Conservation (phyloP, 139 green algal genomes). For the Ulvella scutata region DNA sequence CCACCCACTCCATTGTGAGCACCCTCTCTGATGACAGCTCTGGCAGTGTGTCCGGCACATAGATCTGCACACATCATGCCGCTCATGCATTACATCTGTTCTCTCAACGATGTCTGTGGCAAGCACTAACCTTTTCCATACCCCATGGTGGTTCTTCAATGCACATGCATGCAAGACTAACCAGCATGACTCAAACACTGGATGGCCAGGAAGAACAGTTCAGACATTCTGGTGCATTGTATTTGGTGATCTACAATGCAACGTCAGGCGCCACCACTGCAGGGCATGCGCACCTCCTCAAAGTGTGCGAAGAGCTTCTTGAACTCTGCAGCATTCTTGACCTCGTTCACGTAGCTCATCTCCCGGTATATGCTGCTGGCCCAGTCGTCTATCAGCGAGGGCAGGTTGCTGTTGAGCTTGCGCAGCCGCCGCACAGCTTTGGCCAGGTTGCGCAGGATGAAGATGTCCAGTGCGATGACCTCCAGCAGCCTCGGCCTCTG, state of each 20-base stretch:
- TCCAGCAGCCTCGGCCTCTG: slow-evolving; percentile 65
- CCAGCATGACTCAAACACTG: no score
- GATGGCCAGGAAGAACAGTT: no score
- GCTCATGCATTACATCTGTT: no score
- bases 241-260: no score
- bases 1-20: slow-evolving; percentile 85
- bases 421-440: slow-evolving; percentile 8
- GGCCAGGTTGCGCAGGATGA: slow-evolving; percentile 49
- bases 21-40: slow-evolving; percentile 35
- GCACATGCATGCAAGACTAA: no score
- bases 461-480: slow-evolving; percentile 64
- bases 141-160: no score
- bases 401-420: slow-evolving; percentile 71
- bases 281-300: not conserved
- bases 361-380: slow-evolving; percentile 48
- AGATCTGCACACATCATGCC: no score
- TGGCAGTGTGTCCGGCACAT: slow-evolving; percentile 30
- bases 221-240: no score
- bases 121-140: no score
- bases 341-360: slow-evolving; percentile 72
- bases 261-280: no score
- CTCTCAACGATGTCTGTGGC: no score
- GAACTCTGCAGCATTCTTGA: slow-evolving; percentile 46
- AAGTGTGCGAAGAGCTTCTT: slow-evolving; percentile 1
- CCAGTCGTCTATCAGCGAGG: slow-evolving; percentile 79